Conservation (phyloP, 768 basidiomycete species). For the Phlegmacium glaucopus region DNA sequence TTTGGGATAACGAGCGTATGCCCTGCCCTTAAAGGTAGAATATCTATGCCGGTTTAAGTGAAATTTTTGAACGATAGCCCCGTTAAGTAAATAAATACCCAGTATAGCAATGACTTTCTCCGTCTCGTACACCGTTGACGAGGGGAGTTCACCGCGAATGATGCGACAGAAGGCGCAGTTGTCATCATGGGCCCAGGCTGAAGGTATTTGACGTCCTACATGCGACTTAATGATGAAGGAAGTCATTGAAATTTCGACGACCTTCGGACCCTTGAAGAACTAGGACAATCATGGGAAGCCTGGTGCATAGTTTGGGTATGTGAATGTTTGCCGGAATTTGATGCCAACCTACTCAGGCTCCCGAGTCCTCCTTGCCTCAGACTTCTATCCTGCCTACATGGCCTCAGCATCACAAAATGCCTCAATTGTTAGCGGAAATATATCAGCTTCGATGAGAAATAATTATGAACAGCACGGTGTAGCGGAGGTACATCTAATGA, state of each 20-base stretch:
- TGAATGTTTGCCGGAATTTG: too few species aligned
- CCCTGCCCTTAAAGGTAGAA: conserved; percentile 61
- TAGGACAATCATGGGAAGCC: background rate
- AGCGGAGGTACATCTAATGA: conserved; percentile 46
- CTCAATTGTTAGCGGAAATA: conserved; percentile 28
- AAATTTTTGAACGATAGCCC: background rate
- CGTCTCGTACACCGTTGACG: conserved; percentile 55
- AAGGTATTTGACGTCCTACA: conserved; percentile 39
- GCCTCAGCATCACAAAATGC: conserved; percentile 18
- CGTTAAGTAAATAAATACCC: conserved; percentile 32
- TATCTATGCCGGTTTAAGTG: conserved; percentile 40
- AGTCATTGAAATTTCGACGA: conserved; percentile 43
- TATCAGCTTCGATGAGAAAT: conserved; percentile 36
- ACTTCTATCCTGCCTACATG: too few species aligned
- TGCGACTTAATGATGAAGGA: conserved; percentile 72
- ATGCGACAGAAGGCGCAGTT: conserved; percentile 68
- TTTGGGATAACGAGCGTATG: conserved; percentile 75
- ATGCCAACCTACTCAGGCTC: too few species aligned
- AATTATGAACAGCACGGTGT: conserved; percentile 47
- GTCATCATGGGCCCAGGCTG: conserved; percentile 47
- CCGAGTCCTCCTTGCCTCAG: too few species aligned
- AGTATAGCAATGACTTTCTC: conserved; percentile 64
- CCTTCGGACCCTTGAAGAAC: too few species aligned
- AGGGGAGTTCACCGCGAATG: conserved; percentile 43
- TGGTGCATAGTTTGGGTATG: background rate